These are phyloP conservation scores for Capsella bursapastoris DNA, from an alignment of 345 rosid species.

Conservation along the genomic window DNA sequence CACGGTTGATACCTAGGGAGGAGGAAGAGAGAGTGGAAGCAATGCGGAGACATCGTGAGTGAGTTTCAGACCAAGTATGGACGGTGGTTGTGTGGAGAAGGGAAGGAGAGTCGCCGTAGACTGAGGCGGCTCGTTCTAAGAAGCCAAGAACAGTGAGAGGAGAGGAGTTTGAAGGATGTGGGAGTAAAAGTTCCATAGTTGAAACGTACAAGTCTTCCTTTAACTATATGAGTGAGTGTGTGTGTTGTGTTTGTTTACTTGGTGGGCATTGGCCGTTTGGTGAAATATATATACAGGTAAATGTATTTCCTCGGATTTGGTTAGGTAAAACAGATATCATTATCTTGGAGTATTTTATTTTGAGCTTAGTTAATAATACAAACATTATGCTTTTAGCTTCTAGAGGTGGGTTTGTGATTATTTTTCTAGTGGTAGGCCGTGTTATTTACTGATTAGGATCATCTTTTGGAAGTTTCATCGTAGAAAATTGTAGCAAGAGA, in stretches of 20 bases:
- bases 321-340: conserved; percentile 19
- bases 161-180: conserved; percentile 51
- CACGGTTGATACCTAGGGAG: conserved; percentile 48
- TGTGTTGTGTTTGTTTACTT: not conserved
- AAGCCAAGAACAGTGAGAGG: conserved; percentile 61
- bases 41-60: conserved; percentile 65
- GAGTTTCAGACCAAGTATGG: conserved; percentile 61
- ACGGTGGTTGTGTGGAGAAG: conserved; percentile 49
- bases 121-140: conserved; percentile 61
- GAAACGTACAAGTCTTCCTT: too few species aligned
- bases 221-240: too few species aligned
- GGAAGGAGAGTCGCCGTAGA: conserved; percentile 58
- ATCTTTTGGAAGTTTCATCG: too few species aligned
- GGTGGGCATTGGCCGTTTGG: not conserved
- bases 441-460: too few species aligned
- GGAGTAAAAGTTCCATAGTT: conserved; percentile 51
- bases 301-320: not conserved
- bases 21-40: conserved; percentile 62
- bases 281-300: not conserved
- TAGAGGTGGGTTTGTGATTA: too few species aligned
- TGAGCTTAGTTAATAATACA: not conserved
- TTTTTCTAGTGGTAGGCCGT: too few species aligned
- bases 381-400: too few species aligned
- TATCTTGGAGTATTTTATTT: conserved; percentile 18
- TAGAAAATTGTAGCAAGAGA: too few species aligned